Percentiles rank a stretch among this genome's conserved stretches.
Conservation (phyloP, 768 basidiomycete genomes). For the Lentinus brumalis region DNA sequence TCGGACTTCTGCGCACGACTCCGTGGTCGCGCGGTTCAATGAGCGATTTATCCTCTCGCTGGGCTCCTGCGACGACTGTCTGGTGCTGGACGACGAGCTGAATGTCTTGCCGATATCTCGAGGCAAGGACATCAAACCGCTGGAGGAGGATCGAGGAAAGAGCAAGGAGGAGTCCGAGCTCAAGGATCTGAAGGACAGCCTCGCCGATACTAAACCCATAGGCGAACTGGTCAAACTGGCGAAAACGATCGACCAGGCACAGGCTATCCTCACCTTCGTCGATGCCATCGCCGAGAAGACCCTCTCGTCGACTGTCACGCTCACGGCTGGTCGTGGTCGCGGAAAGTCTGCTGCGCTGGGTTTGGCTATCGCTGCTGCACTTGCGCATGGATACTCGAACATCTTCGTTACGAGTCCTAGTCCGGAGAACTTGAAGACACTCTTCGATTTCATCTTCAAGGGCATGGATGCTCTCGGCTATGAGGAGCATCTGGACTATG, state of each 20-base stretch:
- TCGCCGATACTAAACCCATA: slow-evolving; percentile 83
- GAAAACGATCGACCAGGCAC: slow-evolving; percentile 92
- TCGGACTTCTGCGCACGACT: slow-evolving; percentile 86
- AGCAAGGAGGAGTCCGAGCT: slow-evolving; percentile 65
- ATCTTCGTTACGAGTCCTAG: slow-evolving; percentile 98
- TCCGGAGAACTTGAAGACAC: slow-evolving; percentile 94
- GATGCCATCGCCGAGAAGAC: slow-evolving; percentile 94
- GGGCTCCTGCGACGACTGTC: slow-evolving; percentile 88
- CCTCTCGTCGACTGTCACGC: slow-evolving; percentile 89
- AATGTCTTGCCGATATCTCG: slow-evolving; percentile 96
- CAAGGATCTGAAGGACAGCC: slow-evolving; percentile 71
- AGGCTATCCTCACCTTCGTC: slow-evolving; percentile 91
- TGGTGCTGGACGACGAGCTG: slow-evolving; percentile 95
- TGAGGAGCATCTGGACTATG: slow-evolving; percentile 97
- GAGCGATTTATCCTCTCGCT: slow-evolving; percentile 98
- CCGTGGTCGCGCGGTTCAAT: slow-evolving; percentile 93
- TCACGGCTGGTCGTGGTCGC: slow-evolving; percentile 93
- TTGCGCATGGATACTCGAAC: slow-evolving; percentile 94
- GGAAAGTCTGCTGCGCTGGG: slow-evolving; percentile 98
- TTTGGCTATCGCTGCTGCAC: slow-evolving; percentile 87
- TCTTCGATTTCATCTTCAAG: slow-evolving; percentile 99
- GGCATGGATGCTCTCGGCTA: slow-evolving; percentile 93
- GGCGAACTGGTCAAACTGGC: slow-evolving; percentile 89
- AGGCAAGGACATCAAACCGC: slow-evolving; percentile 85
- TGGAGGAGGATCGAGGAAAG: slow-evolving; percentile 53